Evolutionary conservation across 495 filamentous ascomycete species (phyloP).

Genomic region (Talaromyces nanjingensis): DNA sequence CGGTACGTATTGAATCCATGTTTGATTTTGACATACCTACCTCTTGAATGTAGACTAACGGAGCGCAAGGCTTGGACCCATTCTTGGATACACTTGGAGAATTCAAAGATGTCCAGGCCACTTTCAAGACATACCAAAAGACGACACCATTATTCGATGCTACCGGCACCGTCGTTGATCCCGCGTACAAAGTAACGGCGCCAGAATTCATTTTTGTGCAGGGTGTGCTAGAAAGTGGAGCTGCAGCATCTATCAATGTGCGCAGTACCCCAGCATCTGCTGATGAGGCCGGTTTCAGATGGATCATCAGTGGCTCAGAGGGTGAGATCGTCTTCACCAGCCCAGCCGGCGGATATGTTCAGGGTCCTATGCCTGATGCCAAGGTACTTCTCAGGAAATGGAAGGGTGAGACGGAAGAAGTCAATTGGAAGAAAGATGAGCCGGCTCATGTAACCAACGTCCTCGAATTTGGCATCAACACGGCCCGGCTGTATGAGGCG

Average conservation of each 20-base stretch:
- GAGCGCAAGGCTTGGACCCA: constrained; percentile 18
- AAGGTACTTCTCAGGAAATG: constrained; percentile 39
- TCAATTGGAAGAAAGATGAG: constrained; percentile 35
- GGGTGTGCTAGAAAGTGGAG: constrained; percentile 34
- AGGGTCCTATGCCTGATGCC: constrained; percentile 24
- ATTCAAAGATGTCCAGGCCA: constrained; percentile 24
- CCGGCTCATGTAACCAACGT: constrained; percentile 24
- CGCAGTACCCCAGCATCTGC: constrained; percentile 44
- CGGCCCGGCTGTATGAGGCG: constrained; percentile 44
- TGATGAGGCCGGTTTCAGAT: constrained; percentile 38
- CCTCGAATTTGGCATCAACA: constrained; percentile 28
- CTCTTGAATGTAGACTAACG: not conserved
- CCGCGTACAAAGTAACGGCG: constrained; percentile 33
- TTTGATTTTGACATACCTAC: not conserved
- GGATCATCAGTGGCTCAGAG: constrained; percentile 48
- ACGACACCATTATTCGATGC: constrained; percentile 24
- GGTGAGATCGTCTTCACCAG: constrained; percentile 47
- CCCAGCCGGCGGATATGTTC: constrained; percentile 21
- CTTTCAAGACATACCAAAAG: constrained; percentile 40
- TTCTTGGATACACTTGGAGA: constrained; percentile 40
- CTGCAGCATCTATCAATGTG: constrained; percentile 33
- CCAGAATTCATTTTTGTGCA: constrained; percentile 37
- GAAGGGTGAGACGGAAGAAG: constrained; percentile 30
- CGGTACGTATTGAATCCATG: constrained; percentile 19
- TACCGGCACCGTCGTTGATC: constrained; percentile 19